Evolutionary conservation across 1,284 basidiomycete species (phyloP).

Genomic region (Kalmanozyma brasiliensis): DNA sequence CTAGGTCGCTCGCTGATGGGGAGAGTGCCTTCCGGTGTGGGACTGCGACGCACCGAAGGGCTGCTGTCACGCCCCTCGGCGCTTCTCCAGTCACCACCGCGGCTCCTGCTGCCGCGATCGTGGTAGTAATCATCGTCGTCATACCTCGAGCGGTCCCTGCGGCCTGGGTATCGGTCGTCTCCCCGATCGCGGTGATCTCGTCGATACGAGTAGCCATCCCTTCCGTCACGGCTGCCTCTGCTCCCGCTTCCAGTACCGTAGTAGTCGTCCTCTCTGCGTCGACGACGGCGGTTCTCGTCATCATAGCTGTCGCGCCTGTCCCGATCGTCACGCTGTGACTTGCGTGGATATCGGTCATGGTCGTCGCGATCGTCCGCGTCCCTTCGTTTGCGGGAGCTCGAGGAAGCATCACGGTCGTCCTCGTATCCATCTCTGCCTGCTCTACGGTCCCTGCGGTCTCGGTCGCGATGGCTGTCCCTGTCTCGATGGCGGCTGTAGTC

Average conservation of each 20-base stretch:
- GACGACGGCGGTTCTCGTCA: conserved; percentile 33
- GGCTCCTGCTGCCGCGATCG: conserved; percentile 69
- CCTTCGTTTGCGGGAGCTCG: conserved; percentile 24
- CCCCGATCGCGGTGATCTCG: conserved; percentile 25
- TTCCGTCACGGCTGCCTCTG: conserved; percentile 20
- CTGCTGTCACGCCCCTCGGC: conserved; percentile 67
- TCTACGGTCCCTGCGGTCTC: conserved; percentile 33
- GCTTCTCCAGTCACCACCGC: conserved; percentile 68
- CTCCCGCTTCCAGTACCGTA: conserved; percentile 27
- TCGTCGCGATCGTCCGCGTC: conserved; percentile 43
- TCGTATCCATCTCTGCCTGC: conserved; percentile 32
- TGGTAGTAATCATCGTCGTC: conserved; percentile 47
- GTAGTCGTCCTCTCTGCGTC: conserved; percentile 50
- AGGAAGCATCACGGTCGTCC: conserved; percentile 26
- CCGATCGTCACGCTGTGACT: conserved; percentile 36
- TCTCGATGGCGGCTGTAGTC: too few relatives aligned
- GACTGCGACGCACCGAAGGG: conserved; percentile 81
- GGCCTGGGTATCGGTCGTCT: conserved; percentile 34
- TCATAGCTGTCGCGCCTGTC: conserved; percentile 60
- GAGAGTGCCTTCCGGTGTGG: conserved; percentile 85
- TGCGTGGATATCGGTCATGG: conserved; percentile 37
- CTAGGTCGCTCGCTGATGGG: conserved; percentile 86
- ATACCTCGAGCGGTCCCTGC: conserved; percentile 35
- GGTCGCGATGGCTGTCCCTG: conserved; percentile 26
- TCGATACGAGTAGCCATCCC: conserved; percentile 19